Evolutionary conservation across 2,329 filamentous ascomycete genomes (phyloP).

Genomic region (Polychaeton citri): DNA sequence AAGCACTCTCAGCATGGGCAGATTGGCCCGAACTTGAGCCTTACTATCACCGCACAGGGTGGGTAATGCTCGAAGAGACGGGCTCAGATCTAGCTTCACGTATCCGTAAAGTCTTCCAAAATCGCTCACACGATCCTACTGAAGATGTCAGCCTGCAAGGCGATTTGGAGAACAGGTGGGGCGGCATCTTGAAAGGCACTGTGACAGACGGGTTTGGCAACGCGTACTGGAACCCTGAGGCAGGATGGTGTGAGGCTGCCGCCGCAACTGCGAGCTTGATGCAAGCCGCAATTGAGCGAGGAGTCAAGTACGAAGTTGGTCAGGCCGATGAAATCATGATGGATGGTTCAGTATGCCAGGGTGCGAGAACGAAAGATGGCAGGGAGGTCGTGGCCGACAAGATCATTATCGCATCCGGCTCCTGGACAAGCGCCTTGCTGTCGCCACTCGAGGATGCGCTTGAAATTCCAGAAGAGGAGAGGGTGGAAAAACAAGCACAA

Average conservation of each 20-base stretch:
- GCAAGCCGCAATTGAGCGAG: slow-evolving; percentile 28
- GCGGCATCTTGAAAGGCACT: slow-evolving; percentile 25
- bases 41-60: slow-evolving; percentile 47
- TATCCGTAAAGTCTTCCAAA: slow-evolving; percentile 41
- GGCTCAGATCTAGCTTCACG: slow-evolving; percentile 33
- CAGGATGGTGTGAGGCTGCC: slow-evolving; percentile 41
- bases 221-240: slow-evolving; percentile 37
- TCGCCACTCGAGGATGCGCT: slow-evolving; percentile 34
- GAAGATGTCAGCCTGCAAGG: slow-evolving; percentile 29
- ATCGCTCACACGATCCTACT: slow-evolving; percentile 28
- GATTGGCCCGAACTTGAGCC: slow-evolving; percentile 14
- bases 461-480: slow-evolving; percentile 29
- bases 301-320: slow-evolving; percentile 32
- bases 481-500: slow-evolving; percentile 39
- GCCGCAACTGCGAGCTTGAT: slow-evolving; percentile 32
- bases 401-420: slow-evolving; percentile 43
- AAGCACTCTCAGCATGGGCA: slow-evolving; percentile 27
- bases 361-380: slow-evolving; percentile 38
- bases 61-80: slow-evolving; percentile 42
- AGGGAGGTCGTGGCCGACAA: slow-evolving; percentile 37
- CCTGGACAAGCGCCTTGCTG: slow-evolving; percentile 42
- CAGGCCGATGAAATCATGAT: slow-evolving; percentile 32
- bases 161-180: slow-evolving; percentile 27
- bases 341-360: slow-evolving; percentile 21
- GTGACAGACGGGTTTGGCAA: slow-evolving; percentile 25